Base-by-base conservation (phyloP, 1,139 yeast genomes). In the Neolecta irregularis region DNA sequence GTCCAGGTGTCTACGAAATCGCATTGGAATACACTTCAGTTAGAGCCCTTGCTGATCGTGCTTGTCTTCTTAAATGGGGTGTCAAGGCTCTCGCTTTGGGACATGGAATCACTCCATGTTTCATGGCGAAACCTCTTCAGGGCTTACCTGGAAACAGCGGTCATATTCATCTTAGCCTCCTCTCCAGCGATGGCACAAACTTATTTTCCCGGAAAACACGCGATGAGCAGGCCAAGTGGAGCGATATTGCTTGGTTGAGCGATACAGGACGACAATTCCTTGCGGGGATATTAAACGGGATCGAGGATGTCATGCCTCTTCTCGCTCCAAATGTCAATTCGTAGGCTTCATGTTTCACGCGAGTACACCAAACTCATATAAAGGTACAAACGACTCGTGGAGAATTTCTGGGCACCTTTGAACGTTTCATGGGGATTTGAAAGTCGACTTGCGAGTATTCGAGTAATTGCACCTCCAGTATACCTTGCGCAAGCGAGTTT, bases 91-190 rank as follows among this genome's bases (percentile, higher is more conserved):
- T 55, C 15, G 58, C 55, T 6, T 49, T 53, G 3, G 43, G 47
- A 16, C 50, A 50, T 33, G 48, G 47, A 4, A 46, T 56, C 17
- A 38, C 54, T 31, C 60, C 61, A 7, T 53, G 58, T 34, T 56
- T 56, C 46, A 56, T 56, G 61, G 61, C 61, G 26, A 56, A 56
- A 36, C 61, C 61, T 5, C 46, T 49, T 30, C 48, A 50, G 17
- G 57, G 56, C 4, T 43, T 55, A 42, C 60, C 61, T 2, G 61
- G 61, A 7, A 56, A 56, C 41, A 55, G 60, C 11, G 60, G 60
- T 4, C 61, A 56, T 37, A 44, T 56, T 18, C 61, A 56, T 38
- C 49, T 55, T 23, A 53, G 58, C 15, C 37, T 56, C 15, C 43
- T 48, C 12, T 55, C 51, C 29, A 32, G 38, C 9, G 41, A 45